Base-by-base conservation (phyloP, 306 rosid genomes). In the Prunus davidiana region DNA sequence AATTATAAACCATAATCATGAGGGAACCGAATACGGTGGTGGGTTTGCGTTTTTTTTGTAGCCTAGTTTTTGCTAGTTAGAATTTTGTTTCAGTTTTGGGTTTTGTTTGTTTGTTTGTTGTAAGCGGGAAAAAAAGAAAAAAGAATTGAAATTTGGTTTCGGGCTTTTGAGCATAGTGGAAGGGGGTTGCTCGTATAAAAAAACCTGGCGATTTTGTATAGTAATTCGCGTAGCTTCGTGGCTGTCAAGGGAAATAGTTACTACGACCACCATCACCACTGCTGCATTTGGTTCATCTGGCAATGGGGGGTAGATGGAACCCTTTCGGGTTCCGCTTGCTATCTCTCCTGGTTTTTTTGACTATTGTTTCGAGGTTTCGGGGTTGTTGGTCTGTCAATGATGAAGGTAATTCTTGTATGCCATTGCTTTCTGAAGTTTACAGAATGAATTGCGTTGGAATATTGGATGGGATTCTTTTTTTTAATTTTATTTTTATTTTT, bases 291-390 rank as follows among this genome's bases (percentile, higher is more conserved):
- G 78, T 81, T 82, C 82, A 72, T 79, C 85, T 73, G 89, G 93
- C 83, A 77, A 92, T 95, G 99, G 91, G 91, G 78, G 86, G 75
- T 85, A 79, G 88, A 89, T 84, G 88, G 88, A 71, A 72, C 82
- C 79, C 83, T 70, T 76, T 76, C 76, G 82, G 88, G 87, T 78
- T 88, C 62, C 85, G 86, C 87, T 73, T 89, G 76, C 82, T 76
- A 67, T 78, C 79, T 82, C 88, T 78, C 78, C 5, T 87, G 61
- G 86, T 75, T 83, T 81, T 75, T 84, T 81, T 89, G 82, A 81
- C 91, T 67, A 76, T 82, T 73, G 22, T 84, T 58, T 84, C 69
- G 64, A 80, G 80, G 51, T 69, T 88, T 65, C 80, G 18, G 58
- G 71, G 64, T 30, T 90, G 91, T 82, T 86, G 78, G 81, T 88